Evolutionary conservation across 352 stramenopile genomes (phyloP).

Genomic region (Thraustochytrium sp.): DNA sequence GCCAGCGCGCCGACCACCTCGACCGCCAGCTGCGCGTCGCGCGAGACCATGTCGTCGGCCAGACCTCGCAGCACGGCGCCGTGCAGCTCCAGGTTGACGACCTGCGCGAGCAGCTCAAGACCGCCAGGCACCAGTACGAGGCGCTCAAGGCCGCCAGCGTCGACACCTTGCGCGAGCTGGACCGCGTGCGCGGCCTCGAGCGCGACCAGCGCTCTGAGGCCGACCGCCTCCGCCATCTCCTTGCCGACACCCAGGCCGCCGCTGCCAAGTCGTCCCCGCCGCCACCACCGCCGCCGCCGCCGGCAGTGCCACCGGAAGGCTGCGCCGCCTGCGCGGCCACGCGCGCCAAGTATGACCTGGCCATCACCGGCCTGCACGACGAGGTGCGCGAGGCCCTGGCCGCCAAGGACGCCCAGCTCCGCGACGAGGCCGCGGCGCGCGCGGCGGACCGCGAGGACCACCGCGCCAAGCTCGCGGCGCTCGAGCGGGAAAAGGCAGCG

Average conservation of each 20-base stretch:
- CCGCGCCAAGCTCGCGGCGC: not conserved
- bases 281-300: not conserved
- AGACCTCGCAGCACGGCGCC: not conserved
- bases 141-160: constrained; percentile 35
- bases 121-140: not conserved
- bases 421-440: too few relatives aligned
- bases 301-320: not conserved
- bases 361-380: not conserved
- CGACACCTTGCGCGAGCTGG: not conserved
- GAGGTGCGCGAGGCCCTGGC: not conserved
- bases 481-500: not conserved
- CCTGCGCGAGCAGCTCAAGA: not conserved
- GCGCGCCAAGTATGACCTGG: not conserved
- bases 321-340: not conserved
- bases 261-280: not conserved
- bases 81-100: constrained; percentile 1
- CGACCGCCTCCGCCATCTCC: not conserved
- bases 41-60: not conserved
- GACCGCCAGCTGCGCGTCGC: not conserved
- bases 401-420: not conserved
- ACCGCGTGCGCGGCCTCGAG: not conserved
- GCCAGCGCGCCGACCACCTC: not conserved
- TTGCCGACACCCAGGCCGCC: not conserved
- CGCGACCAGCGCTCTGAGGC: not conserved
- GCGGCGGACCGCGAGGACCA: not conserved